Conservation (phyloP, 2,329 filamentous ascomycete genomes). For the Claviceps citrina region DNA sequence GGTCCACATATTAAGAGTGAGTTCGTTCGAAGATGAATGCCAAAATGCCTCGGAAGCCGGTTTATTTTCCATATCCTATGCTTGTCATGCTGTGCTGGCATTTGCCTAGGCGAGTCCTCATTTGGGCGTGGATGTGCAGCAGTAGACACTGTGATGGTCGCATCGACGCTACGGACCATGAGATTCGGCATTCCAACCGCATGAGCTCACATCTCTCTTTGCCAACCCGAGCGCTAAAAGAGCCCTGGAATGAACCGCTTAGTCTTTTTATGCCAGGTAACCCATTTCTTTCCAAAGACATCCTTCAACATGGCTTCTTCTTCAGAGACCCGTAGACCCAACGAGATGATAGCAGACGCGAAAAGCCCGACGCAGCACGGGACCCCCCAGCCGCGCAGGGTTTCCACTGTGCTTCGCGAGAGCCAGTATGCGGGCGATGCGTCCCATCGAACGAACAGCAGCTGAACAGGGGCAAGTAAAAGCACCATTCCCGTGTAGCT, state of each 20-base stretch:
- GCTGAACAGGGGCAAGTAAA: constrained; percentile 17
- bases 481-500: constrained; percentile 31
- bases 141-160: too few species aligned
- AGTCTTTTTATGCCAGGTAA: constrained; percentile 30
- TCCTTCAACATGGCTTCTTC: constrained; percentile 35
- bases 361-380: not conserved
- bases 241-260: constrained; percentile 30
- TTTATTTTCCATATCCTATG: too few species aligned
- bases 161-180: too few species aligned
- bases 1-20: too few species aligned
- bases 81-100: too few species aligned
- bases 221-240: not conserved
- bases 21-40: too few species aligned
- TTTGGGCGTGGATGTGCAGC: too few species aligned
- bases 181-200: too few species aligned
- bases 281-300: constrained; percentile 33
- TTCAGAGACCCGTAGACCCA: constrained; percentile 23
- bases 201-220: too few species aligned
- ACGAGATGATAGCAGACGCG: not conserved
- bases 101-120: too few species aligned
- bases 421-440: constrained; percentile 25
- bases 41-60: too few species aligned
- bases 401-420: constrained; percentile 10
- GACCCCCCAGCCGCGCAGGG: constrained; percentile 1
- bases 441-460: constrained; percentile 23